Percentiles rank a stretch among this genome's conserved stretches.
These are phyloP conservation scores for Globisporangium mamillatum DNA, from an alignment of 352 stramenopile species.

Conservation along the genomic window DNA sequence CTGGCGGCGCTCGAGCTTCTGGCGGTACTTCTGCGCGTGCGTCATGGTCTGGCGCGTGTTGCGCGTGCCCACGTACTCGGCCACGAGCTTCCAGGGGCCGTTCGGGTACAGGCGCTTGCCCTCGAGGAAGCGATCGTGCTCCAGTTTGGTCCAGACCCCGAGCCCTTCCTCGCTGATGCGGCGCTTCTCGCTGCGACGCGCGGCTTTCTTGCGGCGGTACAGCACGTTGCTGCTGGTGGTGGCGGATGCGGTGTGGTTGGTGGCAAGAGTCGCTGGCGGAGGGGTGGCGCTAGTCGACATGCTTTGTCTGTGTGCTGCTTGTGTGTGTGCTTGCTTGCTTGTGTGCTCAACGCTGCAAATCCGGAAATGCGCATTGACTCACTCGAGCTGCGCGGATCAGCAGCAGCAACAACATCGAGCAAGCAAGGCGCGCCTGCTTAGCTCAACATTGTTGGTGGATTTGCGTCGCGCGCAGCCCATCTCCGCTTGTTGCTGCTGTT, in stretches of 20 bases:
- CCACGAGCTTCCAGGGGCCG: constrained; percentile 52
- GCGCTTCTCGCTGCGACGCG: constrained; percentile 18
- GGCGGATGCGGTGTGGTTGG: not conserved
- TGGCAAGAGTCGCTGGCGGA: not conserved
- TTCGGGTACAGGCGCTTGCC: constrained; percentile 41
- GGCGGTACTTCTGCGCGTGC: constrained; percentile 80
- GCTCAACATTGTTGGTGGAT: not conserved
- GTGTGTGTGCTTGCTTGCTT: constrained; percentile 7
- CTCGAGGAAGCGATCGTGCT: constrained; percentile 50
- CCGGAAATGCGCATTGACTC: constrained; percentile 6
- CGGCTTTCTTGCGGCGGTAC: constrained; percentile 11
- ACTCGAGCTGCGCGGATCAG: not conserved
- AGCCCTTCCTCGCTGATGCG: constrained; percentile 35
- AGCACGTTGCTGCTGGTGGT: not conserved
- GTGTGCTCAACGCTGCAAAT: constrained; percentile 25
- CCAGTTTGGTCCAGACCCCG: constrained; percentile 36
- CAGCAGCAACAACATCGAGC: not conserved
- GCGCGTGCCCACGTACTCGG: constrained; percentile 41
- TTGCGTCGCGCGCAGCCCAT: not conserved
- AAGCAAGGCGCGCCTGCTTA: not conserved
- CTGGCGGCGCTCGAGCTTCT: constrained; percentile 54
- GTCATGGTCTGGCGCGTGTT: constrained; percentile 93
- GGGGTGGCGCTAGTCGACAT: not conserved
- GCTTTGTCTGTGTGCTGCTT: not conserved
- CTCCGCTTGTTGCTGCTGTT: not conserved